Conservation (phyloP, 371 early-diverging fungal species). For the Mucor irregularis region DNA sequence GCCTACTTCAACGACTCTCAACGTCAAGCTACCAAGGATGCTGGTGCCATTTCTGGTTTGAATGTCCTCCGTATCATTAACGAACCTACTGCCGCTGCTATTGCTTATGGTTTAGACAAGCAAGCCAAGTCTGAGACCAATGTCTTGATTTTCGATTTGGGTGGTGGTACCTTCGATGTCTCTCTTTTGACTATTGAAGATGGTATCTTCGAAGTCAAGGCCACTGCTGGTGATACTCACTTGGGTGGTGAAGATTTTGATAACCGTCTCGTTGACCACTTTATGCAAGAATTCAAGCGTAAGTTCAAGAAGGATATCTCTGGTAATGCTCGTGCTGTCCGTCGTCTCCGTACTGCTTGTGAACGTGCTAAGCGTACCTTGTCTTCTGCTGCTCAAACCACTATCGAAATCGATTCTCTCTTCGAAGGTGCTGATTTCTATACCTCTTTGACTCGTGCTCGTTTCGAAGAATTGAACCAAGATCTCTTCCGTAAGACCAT, state of each 20-base stretch:
- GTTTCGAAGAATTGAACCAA: constrained; percentile 90
- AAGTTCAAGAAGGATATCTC: constrained; percentile 73
- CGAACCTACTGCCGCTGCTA: constrained; percentile 98
- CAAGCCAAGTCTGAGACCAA: constrained; percentile 70
- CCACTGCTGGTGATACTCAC: constrained; percentile 94
- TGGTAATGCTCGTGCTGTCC: constrained; percentile 82
- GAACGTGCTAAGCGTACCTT: constrained; percentile 97
- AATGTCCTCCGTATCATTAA: constrained; percentile 94
- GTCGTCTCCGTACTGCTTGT: constrained; percentile 89
- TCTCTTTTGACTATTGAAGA: constrained; percentile 91
- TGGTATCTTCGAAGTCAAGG: constrained; percentile 94
- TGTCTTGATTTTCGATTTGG: constrained; percentile 95
- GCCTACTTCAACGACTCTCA: constrained; percentile 89
- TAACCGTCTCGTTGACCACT: constrained; percentile 76
- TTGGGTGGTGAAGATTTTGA: constrained; percentile 98
- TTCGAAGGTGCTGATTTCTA: constrained; percentile 84
- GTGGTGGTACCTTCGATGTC: constrained; percentile 98
- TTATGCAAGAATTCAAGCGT: constrained; percentile 83
- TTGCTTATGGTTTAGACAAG: constrained; percentile 94
- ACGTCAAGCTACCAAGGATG: constrained; percentile 97
- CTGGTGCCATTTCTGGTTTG: constrained; percentile 91
- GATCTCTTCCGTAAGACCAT: constrained; percentile 84
- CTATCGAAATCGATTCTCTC: constrained; percentile 87
- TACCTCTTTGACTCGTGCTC: constrained; percentile 88
- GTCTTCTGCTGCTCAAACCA: constrained; percentile 78